Percentiles rank a stretch among this genome's conserved stretches.
These are phyloP conservation scores for Dioscorea cayenensis DNA, from an alignment of 116 monocot genomes.

Conservation along the genomic window DNA sequence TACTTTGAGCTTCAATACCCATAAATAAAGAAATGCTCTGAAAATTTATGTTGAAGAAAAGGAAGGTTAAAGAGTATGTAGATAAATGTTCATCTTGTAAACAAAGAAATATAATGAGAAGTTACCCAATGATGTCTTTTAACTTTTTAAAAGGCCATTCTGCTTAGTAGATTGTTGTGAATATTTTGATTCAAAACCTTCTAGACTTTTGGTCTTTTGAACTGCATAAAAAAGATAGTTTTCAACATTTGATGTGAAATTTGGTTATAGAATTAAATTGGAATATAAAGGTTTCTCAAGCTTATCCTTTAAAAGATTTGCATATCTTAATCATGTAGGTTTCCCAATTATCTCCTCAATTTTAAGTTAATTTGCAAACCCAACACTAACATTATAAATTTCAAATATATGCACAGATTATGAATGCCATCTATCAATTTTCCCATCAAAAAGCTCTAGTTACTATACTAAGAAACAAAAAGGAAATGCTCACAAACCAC, in stretches of 20 bases:
- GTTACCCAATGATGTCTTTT: constrained; percentile 79
- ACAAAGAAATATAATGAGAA: neutral
- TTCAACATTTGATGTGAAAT: neutral
- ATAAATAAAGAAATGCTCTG: neutral
- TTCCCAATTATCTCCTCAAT: no score
- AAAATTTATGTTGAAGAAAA: neutral
- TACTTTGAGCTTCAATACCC: neutral
- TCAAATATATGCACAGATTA: no score
- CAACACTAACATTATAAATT: no score
- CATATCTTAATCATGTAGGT: no score
- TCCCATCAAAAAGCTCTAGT: no score
- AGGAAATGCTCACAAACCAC: no score
- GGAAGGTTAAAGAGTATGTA: neutral
- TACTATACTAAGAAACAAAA: no score
- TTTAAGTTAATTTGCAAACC: no score
- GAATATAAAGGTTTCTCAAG: neutral
- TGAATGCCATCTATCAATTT: no score
- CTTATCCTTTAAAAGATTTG: no score
- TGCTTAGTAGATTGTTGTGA: constrained; percentile 34
- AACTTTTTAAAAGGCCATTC: constrained; percentile 63
- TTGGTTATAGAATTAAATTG: neutral
- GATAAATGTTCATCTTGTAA: neutral
- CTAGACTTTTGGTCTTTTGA: constrained; percentile 36
- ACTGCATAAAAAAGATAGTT: constrained; percentile 17
- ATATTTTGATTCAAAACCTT: constrained; percentile 28